Evolutionary conservation across 257 asterid genomes (phyloP).

Genomic region (Haberlea rhodopensis): DNA sequence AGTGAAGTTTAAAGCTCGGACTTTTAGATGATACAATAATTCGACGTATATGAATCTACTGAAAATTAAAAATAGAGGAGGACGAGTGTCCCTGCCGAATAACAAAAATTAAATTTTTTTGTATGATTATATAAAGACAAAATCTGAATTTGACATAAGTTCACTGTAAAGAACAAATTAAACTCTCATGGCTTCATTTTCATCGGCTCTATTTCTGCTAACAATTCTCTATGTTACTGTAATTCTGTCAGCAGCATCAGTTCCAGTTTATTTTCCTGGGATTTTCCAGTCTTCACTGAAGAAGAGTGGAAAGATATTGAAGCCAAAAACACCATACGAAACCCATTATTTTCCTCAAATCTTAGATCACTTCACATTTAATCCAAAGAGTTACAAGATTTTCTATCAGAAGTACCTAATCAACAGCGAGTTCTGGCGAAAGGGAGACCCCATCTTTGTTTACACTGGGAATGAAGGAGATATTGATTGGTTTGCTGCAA

Average conservation of each 20-base stretch:
- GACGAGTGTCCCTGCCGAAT: too few relatives aligned
- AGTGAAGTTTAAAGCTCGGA: too few relatives aligned
- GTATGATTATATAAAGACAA: background rate
- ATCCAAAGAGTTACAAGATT: conserved; percentile 48
- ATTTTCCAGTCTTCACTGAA: conserved; percentile 41
- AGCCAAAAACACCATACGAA: conserved; percentile 48
- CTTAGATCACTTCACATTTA: conserved; percentile 72
- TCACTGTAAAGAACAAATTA: background rate
- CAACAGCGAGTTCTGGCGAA: conserved; percentile 53
- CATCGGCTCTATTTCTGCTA: conserved; percentile 31
- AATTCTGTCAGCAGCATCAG: conserved; percentile 29
- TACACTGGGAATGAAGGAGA: conserved; percentile 85
- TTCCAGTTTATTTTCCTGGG: conserved; percentile 48
- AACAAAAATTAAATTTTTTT: too few relatives aligned
- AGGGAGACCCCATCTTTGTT: conserved; percentile 65
- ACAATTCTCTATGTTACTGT: conserved; percentile 24
- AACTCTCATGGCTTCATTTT: conserved; percentile 31
- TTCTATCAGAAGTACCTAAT: conserved; percentile 72
- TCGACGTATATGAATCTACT: too few relatives aligned
- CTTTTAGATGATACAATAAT: too few relatives aligned
- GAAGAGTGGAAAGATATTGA: conserved; percentile 31
- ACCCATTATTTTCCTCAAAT: conserved; percentile 59
- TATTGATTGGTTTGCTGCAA: conserved; percentile 77
- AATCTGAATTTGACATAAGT: background rate
- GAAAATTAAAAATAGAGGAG: too few relatives aligned